Percentiles rank a stretch among this genome's conserved stretches.
Evolutionary conservation across 768 basidiomycete species (phyloP).

Genomic region (Termitomyces sp.): DNA sequence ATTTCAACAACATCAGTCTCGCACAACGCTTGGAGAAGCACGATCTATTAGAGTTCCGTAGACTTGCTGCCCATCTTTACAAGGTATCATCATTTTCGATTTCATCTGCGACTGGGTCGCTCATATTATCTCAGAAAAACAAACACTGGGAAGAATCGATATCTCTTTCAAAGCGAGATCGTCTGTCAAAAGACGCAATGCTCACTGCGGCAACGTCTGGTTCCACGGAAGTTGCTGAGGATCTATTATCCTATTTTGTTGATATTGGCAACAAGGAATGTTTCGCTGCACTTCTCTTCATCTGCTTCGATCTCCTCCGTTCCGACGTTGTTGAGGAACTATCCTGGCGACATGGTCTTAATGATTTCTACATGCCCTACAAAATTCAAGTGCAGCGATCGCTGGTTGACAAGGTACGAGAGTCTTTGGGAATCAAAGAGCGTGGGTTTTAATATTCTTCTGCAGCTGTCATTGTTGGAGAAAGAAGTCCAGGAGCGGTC

Average conservation of each 20-base stretch:
- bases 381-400: conserved; percentile 84
- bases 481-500: conserved; percentile 86
- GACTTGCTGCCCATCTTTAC: conserved; percentile 93
- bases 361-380: conserved; percentile 98
- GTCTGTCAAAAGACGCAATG: conserved; percentile 96
- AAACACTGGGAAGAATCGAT: conserved; percentile 95
- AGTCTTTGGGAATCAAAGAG: neutral
- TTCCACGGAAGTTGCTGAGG: conserved; percentile 90
- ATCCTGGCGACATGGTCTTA: conserved; percentile 93
- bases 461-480: conserved; percentile 70
- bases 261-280: conserved; percentile 99
- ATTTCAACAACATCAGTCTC: conserved; percentile 89
- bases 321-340: conserved; percentile 91
- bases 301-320: conserved; percentile 94
- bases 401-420: conserved; percentile 63
- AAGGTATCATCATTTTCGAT: conserved; percentile 49
- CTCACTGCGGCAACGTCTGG: conserved; percentile 83
- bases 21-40: conserved; percentile 86
- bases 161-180: conserved; percentile 90
- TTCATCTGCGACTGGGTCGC: neutral
- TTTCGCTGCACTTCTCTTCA: conserved; percentile 84
- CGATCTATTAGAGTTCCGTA: conserved; percentile 89
- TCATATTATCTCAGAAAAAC: conserved; percentile 65
- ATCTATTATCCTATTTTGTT: conserved; percentile 92
- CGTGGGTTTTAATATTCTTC: neutral